These are phyloP conservation scores for Pyricularia sp. DNA, from an alignment of 2,329 filamentous ascomycete species.

Conservation along the genomic window DNA sequence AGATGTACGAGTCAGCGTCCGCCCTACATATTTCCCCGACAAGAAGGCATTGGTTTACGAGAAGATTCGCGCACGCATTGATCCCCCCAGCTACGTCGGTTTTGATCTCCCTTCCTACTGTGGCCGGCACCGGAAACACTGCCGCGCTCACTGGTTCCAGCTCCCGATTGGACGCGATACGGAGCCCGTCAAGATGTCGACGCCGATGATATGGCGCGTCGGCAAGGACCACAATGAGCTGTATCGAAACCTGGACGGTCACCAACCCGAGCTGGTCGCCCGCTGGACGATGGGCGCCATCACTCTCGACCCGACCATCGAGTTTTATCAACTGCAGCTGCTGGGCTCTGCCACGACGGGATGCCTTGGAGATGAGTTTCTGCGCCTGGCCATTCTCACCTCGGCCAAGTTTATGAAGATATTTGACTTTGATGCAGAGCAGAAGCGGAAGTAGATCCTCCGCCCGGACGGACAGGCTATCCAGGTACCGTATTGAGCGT, in stretches of 20 bases:
- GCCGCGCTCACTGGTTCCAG: slow-evolving; percentile 3
- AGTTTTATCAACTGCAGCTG: background rate
- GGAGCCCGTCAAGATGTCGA: background rate
- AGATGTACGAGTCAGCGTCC: background rate
- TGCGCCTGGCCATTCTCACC: background rate
- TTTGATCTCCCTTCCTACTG: background rate
- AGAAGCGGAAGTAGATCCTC: background rate
- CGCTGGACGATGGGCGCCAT: background rate
- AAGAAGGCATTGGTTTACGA: background rate
- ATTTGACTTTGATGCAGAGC: slow-evolving; percentile 1
- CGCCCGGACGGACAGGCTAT: background rate
- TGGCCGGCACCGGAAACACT: background rate
- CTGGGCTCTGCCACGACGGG: background rate
- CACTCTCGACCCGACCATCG: background rate
- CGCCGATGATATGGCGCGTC: background rate
- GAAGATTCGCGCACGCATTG: background rate
- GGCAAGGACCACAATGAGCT: slow-evolving; percentile 4
- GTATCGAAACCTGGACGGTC: background rate
- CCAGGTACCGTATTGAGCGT: background rate
- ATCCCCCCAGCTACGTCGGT: background rate
- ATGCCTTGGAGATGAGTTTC: background rate
- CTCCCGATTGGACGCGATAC: background rate
- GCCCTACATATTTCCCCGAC: slow-evolving; percentile 2
- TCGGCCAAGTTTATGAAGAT: slow-evolving; percentile 3
- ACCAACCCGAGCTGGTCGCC: background rate